phyloP scores from a whole-genome alignment of 2,329 filamentous ascomycete species.

The Aureobasidium namibiae region DNA sequence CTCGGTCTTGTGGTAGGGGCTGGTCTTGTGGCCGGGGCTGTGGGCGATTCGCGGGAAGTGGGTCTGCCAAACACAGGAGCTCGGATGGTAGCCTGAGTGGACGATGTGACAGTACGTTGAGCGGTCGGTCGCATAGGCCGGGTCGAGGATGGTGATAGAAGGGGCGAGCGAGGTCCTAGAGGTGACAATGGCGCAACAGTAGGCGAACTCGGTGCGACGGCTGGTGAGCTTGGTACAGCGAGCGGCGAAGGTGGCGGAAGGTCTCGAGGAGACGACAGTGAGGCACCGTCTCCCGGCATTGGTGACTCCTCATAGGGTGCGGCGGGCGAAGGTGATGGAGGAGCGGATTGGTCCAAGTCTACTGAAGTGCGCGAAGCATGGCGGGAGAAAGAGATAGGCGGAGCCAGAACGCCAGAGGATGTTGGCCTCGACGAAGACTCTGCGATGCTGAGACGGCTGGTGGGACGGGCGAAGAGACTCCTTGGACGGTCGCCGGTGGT shows the following conservation, averaged over 20 bases:
- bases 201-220: slow-evolving; percentile 14
- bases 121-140: slow-evolving; percentile 26
- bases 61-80: slow-evolving; percentile 20
- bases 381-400: slow-evolving; percentile 4
- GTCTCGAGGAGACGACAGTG: slow-evolving; percentile 20
- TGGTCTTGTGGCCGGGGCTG: background rate
- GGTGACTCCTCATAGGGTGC: slow-evolving; percentile 1
- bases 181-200: background rate
- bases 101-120: slow-evolving; percentile 31
- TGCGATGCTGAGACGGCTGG: slow-evolving; percentile 23
- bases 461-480: slow-evolving; percentile 29
- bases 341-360: slow-evolving; percentile 12
- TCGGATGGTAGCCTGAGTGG: slow-evolving; percentile 25
- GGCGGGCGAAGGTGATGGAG: slow-evolving; percentile 13
- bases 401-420: background rate
- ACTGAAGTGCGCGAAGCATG: slow-evolving; percentile 3
- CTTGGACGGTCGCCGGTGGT: slow-evolving; percentile 22
- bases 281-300: slow-evolving; percentile 15
- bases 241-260: slow-evolving; percentile 20
- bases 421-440: slow-evolving; percentile 11
- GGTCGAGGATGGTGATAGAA: background rate
- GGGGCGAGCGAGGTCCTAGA: slow-evolving; percentile 1
- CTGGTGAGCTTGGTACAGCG: slow-evolving; percentile 25
- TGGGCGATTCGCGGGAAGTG: slow-evolving; percentile 17
- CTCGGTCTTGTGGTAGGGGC: background rate